Evolutionary conservation across 1,284 basidiomycete genomes (phyloP).

Genomic region (Puccinia polysora): DNA sequence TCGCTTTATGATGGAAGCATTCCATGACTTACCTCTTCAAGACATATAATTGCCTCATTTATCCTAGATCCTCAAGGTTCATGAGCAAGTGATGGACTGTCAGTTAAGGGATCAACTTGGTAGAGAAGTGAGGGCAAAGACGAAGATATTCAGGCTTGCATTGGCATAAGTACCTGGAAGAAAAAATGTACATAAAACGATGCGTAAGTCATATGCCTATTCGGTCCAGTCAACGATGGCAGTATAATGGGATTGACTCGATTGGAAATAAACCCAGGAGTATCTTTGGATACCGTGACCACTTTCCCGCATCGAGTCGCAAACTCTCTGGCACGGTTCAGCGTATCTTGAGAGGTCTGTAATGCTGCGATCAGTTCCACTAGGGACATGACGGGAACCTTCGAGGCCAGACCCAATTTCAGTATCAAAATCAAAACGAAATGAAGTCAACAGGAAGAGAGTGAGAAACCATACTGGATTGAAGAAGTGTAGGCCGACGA

Average conservation of each 20-base stretch:
- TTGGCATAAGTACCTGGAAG: constrained; percentile 41
- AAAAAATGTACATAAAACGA: not conserved
- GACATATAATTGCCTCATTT: constrained; percentile 44
- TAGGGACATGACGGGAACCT: constrained; percentile 62
- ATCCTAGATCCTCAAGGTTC: constrained; percentile 13
- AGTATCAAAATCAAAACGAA: constrained; percentile 49
- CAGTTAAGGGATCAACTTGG: not conserved
- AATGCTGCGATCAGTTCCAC: constrained; percentile 87
- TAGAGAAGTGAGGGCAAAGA: not conserved
- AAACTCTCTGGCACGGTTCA: constrained; percentile 73
- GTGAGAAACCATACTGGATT: too few species aligned
- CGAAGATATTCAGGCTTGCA: constrained; percentile 12
- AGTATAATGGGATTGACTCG: constrained; percentile 4
- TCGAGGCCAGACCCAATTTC: not conserved
- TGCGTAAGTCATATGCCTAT: not conserved
- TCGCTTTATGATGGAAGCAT: too few species aligned
- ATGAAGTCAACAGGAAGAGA: too few species aligned
- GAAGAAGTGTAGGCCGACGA: constrained; percentile 69
- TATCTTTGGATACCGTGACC: constrained; percentile 79
- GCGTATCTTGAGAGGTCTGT: constrained; percentile 74
- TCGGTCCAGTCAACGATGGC: not conserved
- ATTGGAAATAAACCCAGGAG: constrained; percentile 64
- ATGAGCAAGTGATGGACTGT: not conserved
- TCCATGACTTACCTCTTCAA: constrained; percentile 42
- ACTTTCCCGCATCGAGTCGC: constrained; percentile 88